Evolutionary conservation across 495 filamentous ascomycete genomes (phyloP), one percentile per base, ranked within the genome.

Genomic region (Penicillium herquei): DNA sequence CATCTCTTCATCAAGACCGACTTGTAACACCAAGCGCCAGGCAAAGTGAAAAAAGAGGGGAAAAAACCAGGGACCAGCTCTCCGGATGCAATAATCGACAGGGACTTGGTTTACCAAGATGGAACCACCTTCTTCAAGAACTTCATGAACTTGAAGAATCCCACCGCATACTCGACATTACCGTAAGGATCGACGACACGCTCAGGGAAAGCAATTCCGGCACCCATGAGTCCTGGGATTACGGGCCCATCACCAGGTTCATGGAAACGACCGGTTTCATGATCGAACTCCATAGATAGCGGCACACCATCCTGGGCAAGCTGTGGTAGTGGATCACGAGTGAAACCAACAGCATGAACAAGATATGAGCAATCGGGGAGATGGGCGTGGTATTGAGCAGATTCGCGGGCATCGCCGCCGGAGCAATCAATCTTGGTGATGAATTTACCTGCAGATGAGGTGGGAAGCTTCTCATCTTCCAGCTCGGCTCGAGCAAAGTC

Each of bases 61-160:
- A 26, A 26, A 26, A 26, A 26, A 26, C 21, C 21, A 4, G 21
- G 21, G 21, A 26, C 21, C 21, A 26, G 21, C 21, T 26, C 21
- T 26, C 21, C 21, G 21, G 21, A 26, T 26, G 21, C 21, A 26
- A 26, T 26, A 26, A 26, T 26, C 21, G 21, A 26, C 41, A 7
- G 11, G 41, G 35, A 46, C 6, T 31, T 26, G 30, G 11, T 26
- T 46, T 17, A 46, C 81, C 81, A 84, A 17, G 65, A 54, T 30
- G 79, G 78, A 13, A 68, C 58, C 21, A 83, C 81, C 56, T 70
- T 71, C 62, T 82, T 81, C 51, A 84, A 61, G 58, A 77, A 85
- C 52, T 75, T 81, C 82, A 85, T 84, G 61, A 86, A 86, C 71
- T 86, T 86, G 46, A 68, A 81, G 64, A 85, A 81, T 0, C 83